phyloP scores from a whole-genome alignment of 208 protist genomes.

The Acanthamoeba lenticulata region DNA sequence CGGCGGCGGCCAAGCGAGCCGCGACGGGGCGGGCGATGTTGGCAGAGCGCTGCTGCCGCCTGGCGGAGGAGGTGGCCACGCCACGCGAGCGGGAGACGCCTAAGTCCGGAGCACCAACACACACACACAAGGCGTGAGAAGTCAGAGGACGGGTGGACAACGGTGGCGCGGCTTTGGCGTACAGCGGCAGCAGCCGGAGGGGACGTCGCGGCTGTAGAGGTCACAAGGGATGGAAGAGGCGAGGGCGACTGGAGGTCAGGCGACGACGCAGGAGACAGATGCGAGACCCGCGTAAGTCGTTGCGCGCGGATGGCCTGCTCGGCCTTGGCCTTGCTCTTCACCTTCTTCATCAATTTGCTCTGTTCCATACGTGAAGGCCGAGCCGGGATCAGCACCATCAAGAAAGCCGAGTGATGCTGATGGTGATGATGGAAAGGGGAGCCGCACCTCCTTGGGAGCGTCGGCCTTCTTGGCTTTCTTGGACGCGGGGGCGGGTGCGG shows the following conservation, averaged over 20 bases:
- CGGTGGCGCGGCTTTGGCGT: too few species aligned
- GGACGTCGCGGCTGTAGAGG: too few species aligned
- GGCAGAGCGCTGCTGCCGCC: too few species aligned
- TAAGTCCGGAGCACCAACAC: neutral
- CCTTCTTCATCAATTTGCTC: neutral
- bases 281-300: neutral
- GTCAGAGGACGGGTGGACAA: neutral
- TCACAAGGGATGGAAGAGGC: too few species aligned
- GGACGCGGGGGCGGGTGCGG: too few species aligned
- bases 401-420: neutral
- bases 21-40: neutral
- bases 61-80: neutral
- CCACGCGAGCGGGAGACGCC: neutral
- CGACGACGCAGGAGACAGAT: too few species aligned
- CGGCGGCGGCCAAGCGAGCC: too few species aligned
- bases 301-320: neutral
- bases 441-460: neutral
- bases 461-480: neutral
- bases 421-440: too few species aligned
- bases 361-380: neutral
- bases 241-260: too few species aligned
- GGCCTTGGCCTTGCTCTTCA: neutral
- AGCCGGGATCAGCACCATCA: neutral
- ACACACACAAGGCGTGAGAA: neutral
- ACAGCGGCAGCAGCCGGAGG: too few species aligned